These are phyloP conservation scores for Cordyceps javanica DNA, from an alignment of 2,329 filamentous ascomycete species.

Conservation along the genomic window DNA sequence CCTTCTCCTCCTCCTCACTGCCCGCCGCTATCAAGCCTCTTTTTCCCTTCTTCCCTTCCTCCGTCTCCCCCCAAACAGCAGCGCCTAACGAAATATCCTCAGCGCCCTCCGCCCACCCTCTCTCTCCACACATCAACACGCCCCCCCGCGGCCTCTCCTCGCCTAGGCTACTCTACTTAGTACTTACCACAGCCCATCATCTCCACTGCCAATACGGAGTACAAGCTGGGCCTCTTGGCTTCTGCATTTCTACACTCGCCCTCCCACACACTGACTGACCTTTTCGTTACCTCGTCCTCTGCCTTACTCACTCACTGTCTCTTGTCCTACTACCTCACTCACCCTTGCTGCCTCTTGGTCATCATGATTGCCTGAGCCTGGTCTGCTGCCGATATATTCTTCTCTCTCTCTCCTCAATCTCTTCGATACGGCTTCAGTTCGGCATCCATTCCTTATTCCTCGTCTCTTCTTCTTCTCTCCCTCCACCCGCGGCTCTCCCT, in stretches of 20 bases:
- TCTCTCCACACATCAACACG: neutral
- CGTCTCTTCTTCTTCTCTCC: neutral
- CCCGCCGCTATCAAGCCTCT: no score
- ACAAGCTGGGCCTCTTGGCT: constrained; percentile 2
- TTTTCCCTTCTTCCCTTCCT: no score
- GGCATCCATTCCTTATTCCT: neutral
- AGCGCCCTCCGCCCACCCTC: no score
- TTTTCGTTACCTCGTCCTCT: no score
- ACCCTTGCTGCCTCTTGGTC: neutral
- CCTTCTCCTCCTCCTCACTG: no score
- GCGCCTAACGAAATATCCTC: no score
- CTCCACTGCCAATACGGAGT: constrained; percentile 3
- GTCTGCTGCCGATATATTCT: neutral
- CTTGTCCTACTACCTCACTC: neutral
- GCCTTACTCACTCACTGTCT: neutral
- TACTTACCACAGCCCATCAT: neutral
- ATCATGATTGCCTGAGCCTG: constrained; percentile 3
- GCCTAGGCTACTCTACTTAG: neutral
- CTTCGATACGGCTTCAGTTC: neutral
- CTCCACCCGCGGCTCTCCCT: neutral
- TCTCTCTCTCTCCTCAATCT: neutral
- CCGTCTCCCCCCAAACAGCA: no score
- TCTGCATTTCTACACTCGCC: constrained; percentile 5
- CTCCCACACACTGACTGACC: no score
- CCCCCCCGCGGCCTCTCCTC: neutral